Conservation (phyloP, 148 eudicot species). For the Rhododendron kiyosumense region DNA sequence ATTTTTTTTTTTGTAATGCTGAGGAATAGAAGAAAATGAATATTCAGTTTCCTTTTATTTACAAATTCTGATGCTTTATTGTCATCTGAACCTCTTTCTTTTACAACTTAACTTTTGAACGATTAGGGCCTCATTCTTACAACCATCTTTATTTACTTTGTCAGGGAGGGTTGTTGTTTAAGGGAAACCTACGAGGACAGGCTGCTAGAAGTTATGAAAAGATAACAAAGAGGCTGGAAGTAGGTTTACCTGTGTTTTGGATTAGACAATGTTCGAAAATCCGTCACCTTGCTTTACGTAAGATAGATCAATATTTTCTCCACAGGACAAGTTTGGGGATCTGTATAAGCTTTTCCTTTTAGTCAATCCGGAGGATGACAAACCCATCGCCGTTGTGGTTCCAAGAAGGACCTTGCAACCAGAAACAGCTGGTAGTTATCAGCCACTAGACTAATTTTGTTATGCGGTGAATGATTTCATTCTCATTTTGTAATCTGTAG, state of each 20-base stretch:
- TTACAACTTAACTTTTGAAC: not conserved
- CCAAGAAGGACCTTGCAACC: conserved; percentile 86
- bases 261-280: not conserved
- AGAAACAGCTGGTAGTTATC: conserved; percentile 68
- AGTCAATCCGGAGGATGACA: conserved; percentile 96
- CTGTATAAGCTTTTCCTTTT: conserved; percentile 79
- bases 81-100: not conserved
- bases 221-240: conserved; percentile 76
- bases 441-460: not conserved
- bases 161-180: conserved; percentile 88
- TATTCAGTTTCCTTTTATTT: not conserved
- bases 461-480: not conserved
- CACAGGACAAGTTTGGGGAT: conserved; percentile 88
- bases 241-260: conserved; percentile 21
- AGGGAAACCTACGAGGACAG: conserved; percentile 87
- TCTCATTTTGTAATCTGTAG: not conserved
- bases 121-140: not conserved
- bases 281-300: not conserved
- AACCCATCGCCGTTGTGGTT: conserved; percentile 96
- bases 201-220: conserved; percentile 84
- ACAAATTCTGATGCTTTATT: not conserved
- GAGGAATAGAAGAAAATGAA: not conserved
- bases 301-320: conserved; percentile 5
- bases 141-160: conserved; percentile 12
- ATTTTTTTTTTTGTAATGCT: not conserved